Evolutionary conservation across 768 basidiomycete species (phyloP).

Genomic region (Amanita phalloides): DNA sequence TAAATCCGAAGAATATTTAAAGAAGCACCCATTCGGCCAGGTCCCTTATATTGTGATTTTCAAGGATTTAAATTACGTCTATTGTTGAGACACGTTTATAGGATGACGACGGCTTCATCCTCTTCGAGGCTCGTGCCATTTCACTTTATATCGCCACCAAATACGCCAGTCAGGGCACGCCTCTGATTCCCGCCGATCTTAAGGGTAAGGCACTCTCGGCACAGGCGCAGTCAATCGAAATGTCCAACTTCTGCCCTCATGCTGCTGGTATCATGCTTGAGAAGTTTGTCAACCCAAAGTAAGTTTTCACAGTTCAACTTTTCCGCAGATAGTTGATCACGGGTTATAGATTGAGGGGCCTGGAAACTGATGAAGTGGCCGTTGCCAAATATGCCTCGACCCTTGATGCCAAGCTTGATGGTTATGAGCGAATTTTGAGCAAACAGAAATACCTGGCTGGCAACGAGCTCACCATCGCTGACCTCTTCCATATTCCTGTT

Average conservation of each 20-base stretch:
- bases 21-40: conserved; percentile 44
- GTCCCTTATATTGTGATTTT: conserved; percentile 10
- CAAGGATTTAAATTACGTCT: background rate
- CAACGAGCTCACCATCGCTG: conserved; percentile 44
- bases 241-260: conserved; percentile 39
- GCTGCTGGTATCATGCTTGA: conserved; percentile 14
- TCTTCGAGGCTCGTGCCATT: conserved; percentile 61
- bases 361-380: conserved; percentile 18
- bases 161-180: conserved; percentile 37
- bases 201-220: conserved; percentile 35
- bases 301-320: conserved; percentile 5
- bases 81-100: conserved; percentile 8
- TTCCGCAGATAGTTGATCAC: background rate
- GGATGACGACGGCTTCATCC: conserved; percentile 52
- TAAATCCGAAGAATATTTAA: conserved; percentile 22
- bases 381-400: conserved; percentile 1
- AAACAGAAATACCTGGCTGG: conserved; percentile 51
- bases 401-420: conserved; percentile 35
- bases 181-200: conserved; percentile 34
- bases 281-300: conserved; percentile 17
- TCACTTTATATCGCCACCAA: conserved; percentile 47
- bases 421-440: conserved; percentile 44
- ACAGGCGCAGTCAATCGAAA: conserved; percentile 42
- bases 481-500: conserved; percentile 46
- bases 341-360: conserved; percentile 11